A percentile compares a stretch with the other conserved stretches of the same genome.
phyloP scores from a whole-genome alignment of 495 filamentous ascomycete genomes.

The Podospora conica region DNA sequence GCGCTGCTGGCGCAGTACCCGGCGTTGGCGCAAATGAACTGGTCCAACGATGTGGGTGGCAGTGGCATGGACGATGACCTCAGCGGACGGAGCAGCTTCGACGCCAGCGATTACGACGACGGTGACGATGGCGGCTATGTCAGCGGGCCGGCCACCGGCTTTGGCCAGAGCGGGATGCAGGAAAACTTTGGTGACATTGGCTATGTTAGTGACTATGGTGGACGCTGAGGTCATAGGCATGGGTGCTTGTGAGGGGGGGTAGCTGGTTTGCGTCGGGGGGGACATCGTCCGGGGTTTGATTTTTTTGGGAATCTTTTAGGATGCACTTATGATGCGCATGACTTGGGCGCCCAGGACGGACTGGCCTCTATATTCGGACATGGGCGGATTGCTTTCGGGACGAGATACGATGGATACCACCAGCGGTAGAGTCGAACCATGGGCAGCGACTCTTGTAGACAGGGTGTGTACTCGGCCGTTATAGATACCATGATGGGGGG shows the following conservation, averaged over 20 bases:
- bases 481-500: background rate
- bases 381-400: background rate
- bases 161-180: slow-evolving; percentile 43
- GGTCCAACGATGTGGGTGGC: slow-evolving; percentile 56
- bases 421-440: background rate
- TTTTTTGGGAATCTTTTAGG: background rate
- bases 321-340: background rate
- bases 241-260: background rate
- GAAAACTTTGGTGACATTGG: slow-evolving; percentile 46
- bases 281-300: background rate
- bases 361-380: background rate
- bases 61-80: slow-evolving; percentile 64
- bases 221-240: slow-evolving; percentile 22
- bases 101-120: slow-evolving; percentile 71
- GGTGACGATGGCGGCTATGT: slow-evolving; percentile 54
- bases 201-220: slow-evolving; percentile 50
- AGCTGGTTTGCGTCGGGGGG: background rate
- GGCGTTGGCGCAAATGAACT: slow-evolving; percentile 75
- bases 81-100: slow-evolving; percentile 79
- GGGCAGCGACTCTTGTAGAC: background rate
- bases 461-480: background rate
- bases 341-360: background rate
- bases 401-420: background rate
- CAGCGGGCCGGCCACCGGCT: slow-evolving; percentile 47
- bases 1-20: slow-evolving; percentile 89